These are phyloP conservation scores for Waltiozyma sp. DNA, from an alignment of 1,139 yeast genomes.

Conservation along the genomic window DNA sequence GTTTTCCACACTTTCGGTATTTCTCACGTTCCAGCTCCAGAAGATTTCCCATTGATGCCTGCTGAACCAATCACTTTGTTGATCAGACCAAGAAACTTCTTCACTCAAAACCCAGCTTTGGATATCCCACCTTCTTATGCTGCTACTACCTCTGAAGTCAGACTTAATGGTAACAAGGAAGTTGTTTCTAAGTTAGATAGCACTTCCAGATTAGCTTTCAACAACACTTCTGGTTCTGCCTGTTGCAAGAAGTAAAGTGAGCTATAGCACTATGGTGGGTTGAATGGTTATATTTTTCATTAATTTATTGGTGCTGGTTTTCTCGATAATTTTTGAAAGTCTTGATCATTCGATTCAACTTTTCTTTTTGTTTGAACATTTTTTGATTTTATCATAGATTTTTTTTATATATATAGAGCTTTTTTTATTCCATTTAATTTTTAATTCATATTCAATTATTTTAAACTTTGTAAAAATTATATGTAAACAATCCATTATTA, in stretches of 20 bases:
- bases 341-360: too few species aligned
- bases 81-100: constrained; percentile 71
- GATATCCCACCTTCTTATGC: constrained; percentile 46
- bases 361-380: too few species aligned
- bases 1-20: constrained; percentile 76
- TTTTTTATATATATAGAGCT: too few species aligned
- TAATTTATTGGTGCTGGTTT: not conserved
- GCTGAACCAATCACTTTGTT: constrained; percentile 68
- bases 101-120: constrained; percentile 64
- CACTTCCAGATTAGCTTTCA: constrained; percentile 33
- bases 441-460: too few species aligned
- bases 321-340: too few species aligned
- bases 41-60: constrained; percentile 86
- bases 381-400: not conserved
- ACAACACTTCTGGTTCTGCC: constrained; percentile 16
- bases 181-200: constrained; percentile 36
- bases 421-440: too few species aligned
- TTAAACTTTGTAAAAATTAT: too few species aligned
- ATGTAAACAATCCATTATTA: too few species aligned
- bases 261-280: not conserved
- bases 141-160: constrained; percentile 41
- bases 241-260: constrained; percentile 16
- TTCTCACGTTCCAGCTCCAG: constrained; percentile 82
- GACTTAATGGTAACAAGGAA: constrained; percentile 13
- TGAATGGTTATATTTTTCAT: too few species aligned